Conservation (phyloP, 208 protist species). For the Leptomonas pyrrhocoris region DNA sequence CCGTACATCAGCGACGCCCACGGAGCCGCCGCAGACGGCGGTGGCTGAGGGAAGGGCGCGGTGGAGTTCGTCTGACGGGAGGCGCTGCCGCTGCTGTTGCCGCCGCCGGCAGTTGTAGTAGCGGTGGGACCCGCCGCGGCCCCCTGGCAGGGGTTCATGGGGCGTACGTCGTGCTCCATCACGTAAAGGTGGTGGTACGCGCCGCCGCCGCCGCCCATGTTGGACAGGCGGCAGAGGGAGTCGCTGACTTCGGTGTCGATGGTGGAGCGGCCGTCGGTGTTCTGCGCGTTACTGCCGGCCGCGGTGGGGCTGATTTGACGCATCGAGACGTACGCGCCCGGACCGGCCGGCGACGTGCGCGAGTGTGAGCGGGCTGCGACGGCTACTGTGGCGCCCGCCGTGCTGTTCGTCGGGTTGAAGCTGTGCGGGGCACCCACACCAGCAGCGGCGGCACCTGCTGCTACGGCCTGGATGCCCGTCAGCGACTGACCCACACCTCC, state of each 20-base stretch:
- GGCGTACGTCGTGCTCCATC: slow-evolving; percentile 36
- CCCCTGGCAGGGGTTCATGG: slow-evolving; percentile 52
- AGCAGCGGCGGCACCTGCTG: too few relatives aligned
- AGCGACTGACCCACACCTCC: background rate
- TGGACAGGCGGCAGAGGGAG: slow-evolving; percentile 52
- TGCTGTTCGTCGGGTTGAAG: background rate
- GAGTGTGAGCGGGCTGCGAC: slow-evolving; percentile 22
- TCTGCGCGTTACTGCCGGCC: slow-evolving; percentile 15
- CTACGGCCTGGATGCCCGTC: background rate
- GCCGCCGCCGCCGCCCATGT: slow-evolving; percentile 29
- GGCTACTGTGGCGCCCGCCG: background rate
- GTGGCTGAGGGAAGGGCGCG: background rate
- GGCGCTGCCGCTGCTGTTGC: slow-evolving; percentile 11
- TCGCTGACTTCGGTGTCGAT: slow-evolving; percentile 87
- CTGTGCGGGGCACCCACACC: slow-evolving; percentile 3
- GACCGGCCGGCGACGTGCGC: slow-evolving; percentile 21
- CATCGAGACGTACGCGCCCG: slow-evolving; percentile 12
- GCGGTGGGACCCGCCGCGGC: background rate
- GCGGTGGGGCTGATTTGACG: slow-evolving; percentile 12
- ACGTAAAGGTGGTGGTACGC: slow-evolving; percentile 27
- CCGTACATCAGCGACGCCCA: slow-evolving; percentile 29
- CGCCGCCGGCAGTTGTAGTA: too few relatives aligned
- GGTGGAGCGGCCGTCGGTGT: slow-evolving; percentile 62
- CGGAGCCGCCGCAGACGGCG: slow-evolving; percentile 1
- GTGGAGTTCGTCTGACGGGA: background rate